These are phyloP conservation scores for Polychaeton citri DNA, from an alignment of 2,329 filamentous ascomycete genomes.

Conservation along the genomic window DNA sequence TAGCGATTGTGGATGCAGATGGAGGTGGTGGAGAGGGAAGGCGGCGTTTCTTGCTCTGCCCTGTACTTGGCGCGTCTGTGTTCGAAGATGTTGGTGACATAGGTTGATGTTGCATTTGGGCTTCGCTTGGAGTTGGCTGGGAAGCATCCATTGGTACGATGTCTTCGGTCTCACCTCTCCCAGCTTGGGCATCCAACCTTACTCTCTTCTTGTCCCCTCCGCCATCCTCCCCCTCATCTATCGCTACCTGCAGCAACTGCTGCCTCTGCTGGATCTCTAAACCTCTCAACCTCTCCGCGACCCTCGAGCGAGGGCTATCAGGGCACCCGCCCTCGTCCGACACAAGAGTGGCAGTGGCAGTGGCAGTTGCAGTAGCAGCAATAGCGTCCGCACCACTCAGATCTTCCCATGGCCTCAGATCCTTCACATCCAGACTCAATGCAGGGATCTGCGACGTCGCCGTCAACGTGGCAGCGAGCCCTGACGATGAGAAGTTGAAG, in stretches of 20 bases:
- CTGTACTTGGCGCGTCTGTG: slow-evolving; percentile 3
- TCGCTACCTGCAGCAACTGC: too few species aligned
- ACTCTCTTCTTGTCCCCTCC: slow-evolving; percentile 1
- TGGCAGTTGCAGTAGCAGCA: neutral
- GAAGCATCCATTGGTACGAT: slow-evolving; percentile 2
- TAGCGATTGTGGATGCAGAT: neutral
- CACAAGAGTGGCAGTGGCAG: neutral
- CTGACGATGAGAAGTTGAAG: too few species aligned
- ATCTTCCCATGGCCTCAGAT: neutral
- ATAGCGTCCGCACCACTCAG: neutral
- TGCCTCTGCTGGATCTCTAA: slow-evolving; percentile 8
- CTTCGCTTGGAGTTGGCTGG: slow-evolving; percentile 1
- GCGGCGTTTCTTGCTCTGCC: slow-evolving; percentile 1
- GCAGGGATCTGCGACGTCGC: neutral
- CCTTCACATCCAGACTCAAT: neutral
- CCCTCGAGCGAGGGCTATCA: slow-evolving; percentile 17
- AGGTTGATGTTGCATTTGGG: neutral
- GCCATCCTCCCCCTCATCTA: too few species aligned
- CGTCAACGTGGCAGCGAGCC: neutral
- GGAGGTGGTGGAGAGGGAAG: slow-evolving; percentile 4
- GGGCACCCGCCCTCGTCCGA: neutral
- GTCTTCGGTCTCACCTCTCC: slow-evolving; percentile 12
- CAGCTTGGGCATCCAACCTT: slow-evolving; percentile 3
- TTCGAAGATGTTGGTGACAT: slow-evolving; percentile 4
- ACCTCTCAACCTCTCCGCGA: slow-evolving; percentile 13